Conservation (phyloP, 1,284 basidiomycete species). For the Ceratobasidium sp. region DNA sequence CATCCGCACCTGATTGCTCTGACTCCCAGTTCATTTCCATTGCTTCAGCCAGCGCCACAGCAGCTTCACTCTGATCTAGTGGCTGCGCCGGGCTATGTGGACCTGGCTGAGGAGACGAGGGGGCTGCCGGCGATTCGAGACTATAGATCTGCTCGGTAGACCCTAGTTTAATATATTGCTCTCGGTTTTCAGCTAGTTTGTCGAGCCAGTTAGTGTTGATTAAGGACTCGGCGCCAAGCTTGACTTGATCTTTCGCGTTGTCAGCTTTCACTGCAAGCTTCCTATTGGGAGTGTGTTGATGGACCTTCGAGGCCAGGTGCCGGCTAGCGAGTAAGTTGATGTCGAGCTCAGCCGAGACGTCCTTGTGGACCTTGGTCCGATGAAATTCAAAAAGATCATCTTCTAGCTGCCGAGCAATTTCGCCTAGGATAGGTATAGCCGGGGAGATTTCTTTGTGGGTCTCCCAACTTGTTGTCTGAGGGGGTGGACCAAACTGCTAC, state of each 20-base stretch:
- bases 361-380: not conserved
- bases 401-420: not conserved
- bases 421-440: not conserved
- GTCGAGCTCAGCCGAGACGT: not conserved
- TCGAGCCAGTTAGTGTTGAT: not conserved
- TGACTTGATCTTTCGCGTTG: not conserved
- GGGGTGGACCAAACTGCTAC: constrained; percentile 5
- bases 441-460: not conserved
- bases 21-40: no score
- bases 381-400: not conserved
- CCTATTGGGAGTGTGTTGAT: not conserved
- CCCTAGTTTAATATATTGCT: not conserved
- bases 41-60: no score
- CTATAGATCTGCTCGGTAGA: not conserved
- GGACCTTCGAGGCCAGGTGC: not conserved
- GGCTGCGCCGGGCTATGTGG: no score
- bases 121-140: not conserved
- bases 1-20: no score
- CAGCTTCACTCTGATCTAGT: no score
- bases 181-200: not conserved
- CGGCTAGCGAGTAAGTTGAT: not conserved
- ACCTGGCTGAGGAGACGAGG: no score
- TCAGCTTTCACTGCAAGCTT: not conserved
- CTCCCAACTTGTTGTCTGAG: constrained; percentile 1
- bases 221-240: not conserved